Conservation (phyloP, 225 moss, liverwort and hornwort species). For the Climacium dendroides region DNA sequence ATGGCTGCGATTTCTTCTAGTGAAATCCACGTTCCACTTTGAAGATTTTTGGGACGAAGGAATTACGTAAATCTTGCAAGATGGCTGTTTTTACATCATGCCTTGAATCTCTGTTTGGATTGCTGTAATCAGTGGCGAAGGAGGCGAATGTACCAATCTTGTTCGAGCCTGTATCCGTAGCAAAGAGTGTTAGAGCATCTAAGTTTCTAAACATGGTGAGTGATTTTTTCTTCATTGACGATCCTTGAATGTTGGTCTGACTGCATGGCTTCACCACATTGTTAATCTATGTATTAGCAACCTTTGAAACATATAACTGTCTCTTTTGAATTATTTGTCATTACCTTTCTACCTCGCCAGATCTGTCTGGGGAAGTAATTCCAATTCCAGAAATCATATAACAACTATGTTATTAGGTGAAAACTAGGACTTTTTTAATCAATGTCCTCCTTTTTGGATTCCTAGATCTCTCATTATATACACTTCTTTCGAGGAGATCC, state of each 20-base stretch:
- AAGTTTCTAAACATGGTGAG: slow-evolving; percentile 52
- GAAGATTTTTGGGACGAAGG: background rate
- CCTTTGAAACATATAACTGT: background rate
- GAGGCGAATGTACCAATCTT: slow-evolving; percentile 74
- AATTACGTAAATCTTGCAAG: background rate
- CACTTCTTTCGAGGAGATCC: background rate
- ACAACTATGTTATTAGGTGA: background rate
- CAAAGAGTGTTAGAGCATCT: slow-evolving; percentile 74
- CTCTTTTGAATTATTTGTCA: background rate
- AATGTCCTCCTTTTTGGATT: background rate
- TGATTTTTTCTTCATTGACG: background rate
- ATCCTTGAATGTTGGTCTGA: background rate
- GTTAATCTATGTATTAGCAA: background rate
- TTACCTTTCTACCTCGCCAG: background rate
- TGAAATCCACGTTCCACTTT: background rate
- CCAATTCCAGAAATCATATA: background rate
- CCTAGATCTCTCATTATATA: background rate
- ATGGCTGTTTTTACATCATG: background rate
- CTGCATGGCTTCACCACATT: background rate
- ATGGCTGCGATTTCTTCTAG: background rate
- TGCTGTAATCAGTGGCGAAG: slow-evolving; percentile 58
- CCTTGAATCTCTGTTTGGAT: background rate
- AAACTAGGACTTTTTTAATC: background rate
- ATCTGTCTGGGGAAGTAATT: background rate
- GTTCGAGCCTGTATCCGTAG: slow-evolving; percentile 93